Conservation (phyloP, 1,284 basidiomycete genomes). For the Sanguinoderma infundibulare region DNA sequence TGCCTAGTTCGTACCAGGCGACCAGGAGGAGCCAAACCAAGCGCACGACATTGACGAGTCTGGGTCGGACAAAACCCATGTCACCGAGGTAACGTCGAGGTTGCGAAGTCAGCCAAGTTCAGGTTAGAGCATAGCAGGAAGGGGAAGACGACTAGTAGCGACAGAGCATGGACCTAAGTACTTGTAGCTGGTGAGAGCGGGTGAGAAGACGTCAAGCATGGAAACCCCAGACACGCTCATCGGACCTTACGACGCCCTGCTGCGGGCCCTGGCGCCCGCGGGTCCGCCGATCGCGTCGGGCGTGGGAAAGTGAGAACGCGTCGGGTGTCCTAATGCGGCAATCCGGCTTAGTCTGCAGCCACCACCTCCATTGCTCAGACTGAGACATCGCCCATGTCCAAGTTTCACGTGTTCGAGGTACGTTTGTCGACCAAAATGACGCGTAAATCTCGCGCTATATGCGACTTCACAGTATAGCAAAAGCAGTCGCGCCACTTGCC, state of each 20-base stretch:
- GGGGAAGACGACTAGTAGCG: too few species aligned
- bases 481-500: conserved; percentile 68
- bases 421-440: not conserved
- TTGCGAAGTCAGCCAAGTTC: not conserved
- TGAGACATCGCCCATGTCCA: conserved; percentile 24
- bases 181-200: not conserved
- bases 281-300: conserved; percentile 9
- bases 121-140: not conserved
- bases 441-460: not conserved
- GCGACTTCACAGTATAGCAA: conserved; percentile 62
- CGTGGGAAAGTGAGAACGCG: conserved; percentile 18
- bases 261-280: not conserved
- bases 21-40: conserved; percentile 61
- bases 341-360: conserved; percentile 13
- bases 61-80: conserved; percentile 7
- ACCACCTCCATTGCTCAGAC: conserved; percentile 7
- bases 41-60: conserved; percentile 40
- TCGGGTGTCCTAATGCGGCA: conserved; percentile 20
- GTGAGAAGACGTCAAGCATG: not conserved
- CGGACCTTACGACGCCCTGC: not conserved
- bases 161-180: too few species aligned
- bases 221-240: too few species aligned
- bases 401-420: conserved; percentile 29
- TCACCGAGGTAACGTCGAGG: not conserved
- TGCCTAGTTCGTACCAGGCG: conserved; percentile 74